A percentile compares a stretch with the other conserved stretches of the same genome.
phyloP scores from a whole-genome alignment of 306 rosid genomes.

The Dalbergia cochinchinensis region DNA sequence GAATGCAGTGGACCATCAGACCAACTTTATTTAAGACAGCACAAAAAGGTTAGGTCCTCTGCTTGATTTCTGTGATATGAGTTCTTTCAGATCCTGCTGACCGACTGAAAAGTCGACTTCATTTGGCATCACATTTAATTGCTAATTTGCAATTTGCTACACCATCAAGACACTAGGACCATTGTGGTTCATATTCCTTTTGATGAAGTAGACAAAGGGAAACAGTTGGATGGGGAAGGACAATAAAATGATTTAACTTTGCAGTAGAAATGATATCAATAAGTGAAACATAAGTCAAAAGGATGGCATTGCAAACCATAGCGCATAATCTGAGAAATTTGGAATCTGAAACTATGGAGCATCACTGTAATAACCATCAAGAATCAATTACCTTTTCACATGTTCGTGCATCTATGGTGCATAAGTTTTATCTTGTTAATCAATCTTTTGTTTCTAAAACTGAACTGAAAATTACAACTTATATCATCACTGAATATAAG shows the following conservation, averaged over 20 bases:
- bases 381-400: constrained; percentile 17
- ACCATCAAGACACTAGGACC: constrained; percentile 23
- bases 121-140: not conserved
- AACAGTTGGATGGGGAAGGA: constrained; percentile 21
- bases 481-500: constrained; percentile 1
- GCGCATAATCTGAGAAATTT: not conserved
- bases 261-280: constrained; percentile 12
- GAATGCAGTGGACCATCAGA: constrained; percentile 55
- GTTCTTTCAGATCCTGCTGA: constrained; percentile 15
- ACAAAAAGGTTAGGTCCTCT: constrained; percentile 71
- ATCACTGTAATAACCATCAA: not conserved
- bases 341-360: constrained; percentile 24
- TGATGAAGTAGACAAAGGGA: constrained; percentile 14
- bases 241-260: constrained; percentile 29
- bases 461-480: not conserved
- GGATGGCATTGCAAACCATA: constrained; percentile 12
- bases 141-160: constrained; percentile 1
- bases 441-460: constrained; percentile 11
- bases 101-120: constrained; percentile 16
- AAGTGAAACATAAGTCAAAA: constrained; percentile 30
- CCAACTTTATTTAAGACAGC: constrained; percentile 64
- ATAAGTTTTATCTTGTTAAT: constrained; percentile 7
- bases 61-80: constrained; percentile 23
- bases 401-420: not conserved
- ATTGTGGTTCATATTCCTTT: not conserved